Percentiles rank a stretch among this genome's conserved stretches.
Conservation (phyloP, 768 basidiomycete genomes). For the Termitomyces sp. region DNA sequence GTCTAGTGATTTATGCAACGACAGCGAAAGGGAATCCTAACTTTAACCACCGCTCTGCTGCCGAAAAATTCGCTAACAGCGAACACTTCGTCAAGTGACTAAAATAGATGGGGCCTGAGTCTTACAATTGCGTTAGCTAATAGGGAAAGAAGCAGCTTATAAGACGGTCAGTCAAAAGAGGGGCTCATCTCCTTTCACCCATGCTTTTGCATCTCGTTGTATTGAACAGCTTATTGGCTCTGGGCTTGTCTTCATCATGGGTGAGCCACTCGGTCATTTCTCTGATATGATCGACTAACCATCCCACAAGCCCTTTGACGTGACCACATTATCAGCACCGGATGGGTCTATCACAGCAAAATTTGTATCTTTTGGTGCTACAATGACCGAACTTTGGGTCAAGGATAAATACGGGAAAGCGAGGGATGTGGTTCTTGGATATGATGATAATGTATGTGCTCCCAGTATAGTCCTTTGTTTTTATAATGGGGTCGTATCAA, state of each 20-base stretch:
- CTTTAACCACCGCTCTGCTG: background rate
- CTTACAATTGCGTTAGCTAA: background rate
- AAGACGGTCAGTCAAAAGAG: background rate
- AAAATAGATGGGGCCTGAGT: background rate
- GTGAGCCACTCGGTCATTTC: background rate
- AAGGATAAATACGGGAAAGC: slow-evolving; percentile 46
- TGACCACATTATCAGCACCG: slow-evolving; percentile 43
- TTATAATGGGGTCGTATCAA: background rate
- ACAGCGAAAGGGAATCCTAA: background rate
- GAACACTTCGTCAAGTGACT: background rate
- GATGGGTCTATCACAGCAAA: slow-evolving; percentile 58
- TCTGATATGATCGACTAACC: background rate
- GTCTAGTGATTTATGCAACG: background rate
- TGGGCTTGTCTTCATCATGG: slow-evolving; percentile 8
- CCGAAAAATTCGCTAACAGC: background rate
- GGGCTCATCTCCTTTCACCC: background rate
- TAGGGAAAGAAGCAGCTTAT: background rate
- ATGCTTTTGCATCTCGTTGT: background rate
- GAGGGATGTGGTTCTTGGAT: slow-evolving; percentile 55
- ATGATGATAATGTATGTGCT: slow-evolving; percentile 47
- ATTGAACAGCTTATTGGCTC: background rate
- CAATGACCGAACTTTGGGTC: slow-evolving; percentile 53
- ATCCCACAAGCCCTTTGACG: slow-evolving; percentile 40
- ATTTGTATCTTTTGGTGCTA: slow-evolving; percentile 56
- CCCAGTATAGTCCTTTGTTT: too few relatives aligned